Conservation (phyloP, 1,284 basidiomycete genomes). For the Ustilago loliicola region DNA sequence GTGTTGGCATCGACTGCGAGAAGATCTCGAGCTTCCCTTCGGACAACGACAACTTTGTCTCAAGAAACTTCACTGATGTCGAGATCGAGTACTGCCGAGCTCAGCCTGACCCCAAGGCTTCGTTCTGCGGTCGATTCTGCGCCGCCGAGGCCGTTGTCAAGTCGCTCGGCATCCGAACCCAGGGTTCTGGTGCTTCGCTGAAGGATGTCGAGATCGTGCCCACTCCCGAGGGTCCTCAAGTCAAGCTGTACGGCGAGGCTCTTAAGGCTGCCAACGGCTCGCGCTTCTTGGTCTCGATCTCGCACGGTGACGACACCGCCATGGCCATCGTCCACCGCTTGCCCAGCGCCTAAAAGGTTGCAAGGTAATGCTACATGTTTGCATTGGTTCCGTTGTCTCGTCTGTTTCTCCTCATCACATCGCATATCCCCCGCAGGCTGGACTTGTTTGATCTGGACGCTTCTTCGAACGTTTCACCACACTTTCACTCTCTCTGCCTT, state of each 20-base stretch:
- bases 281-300: constrained; percentile 87
- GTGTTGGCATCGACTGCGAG: constrained; percentile 79
- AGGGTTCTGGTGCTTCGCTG: constrained; percentile 92
- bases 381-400: not conserved
- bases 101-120: constrained; percentile 89
- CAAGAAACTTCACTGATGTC: constrained; percentile 89
- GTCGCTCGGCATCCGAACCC: constrained; percentile 88
- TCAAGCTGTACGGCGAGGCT: constrained; percentile 77
- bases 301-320: constrained; percentile 75
- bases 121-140: constrained; percentile 95
- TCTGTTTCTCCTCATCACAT: constrained; percentile 7
- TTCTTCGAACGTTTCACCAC: constrained; percentile 1
- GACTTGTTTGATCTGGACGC: not conserved
- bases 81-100: constrained; percentile 88
- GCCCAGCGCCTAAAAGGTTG: constrained; percentile 36
- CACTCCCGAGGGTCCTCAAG: constrained; percentile 76
- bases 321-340: constrained; percentile 64
- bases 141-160: constrained; percentile 99
- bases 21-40: constrained; percentile 92
- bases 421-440: constrained; percentile 17
- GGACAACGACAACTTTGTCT: constrained; percentile 87
- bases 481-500: constrained; percentile 13
- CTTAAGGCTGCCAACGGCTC: constrained; percentile 75
- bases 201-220: constrained; percentile 96
- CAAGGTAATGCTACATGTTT: not conserved